These are phyloP conservation scores for Fusarium chaquense DNA, from an alignment of 2,329 filamentous ascomycete genomes.

Conservation along the genomic window DNA sequence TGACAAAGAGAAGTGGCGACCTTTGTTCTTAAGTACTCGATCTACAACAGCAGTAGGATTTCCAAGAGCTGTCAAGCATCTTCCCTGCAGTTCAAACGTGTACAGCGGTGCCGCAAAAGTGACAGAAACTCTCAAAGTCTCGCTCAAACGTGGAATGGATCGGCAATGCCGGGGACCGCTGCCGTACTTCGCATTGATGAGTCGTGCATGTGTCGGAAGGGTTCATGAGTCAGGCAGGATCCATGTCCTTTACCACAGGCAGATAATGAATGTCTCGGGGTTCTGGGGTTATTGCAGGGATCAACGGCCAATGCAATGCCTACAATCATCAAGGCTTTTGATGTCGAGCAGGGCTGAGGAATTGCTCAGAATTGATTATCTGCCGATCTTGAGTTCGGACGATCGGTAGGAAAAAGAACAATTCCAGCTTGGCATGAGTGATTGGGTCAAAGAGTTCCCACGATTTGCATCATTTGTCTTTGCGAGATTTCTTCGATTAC, in stretches of 20 bases:
- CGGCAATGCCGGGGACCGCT: not conserved
- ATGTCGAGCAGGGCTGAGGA: not conserved
- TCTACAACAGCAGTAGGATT: not conserved
- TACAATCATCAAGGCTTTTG: not conserved
- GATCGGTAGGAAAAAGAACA: not conserved
- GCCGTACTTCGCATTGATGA: not conserved
- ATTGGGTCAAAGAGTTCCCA: not conserved
- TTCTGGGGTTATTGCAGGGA: not conserved
- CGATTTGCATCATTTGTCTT: not conserved
- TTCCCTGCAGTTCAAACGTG: not conserved
- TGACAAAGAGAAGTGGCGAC: not conserved
- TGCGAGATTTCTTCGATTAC: not conserved
- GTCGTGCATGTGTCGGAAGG: not conserved
- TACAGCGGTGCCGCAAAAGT: not conserved
- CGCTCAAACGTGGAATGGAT: not conserved
- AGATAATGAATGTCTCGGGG: not conserved
- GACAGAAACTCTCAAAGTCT: conserved; percentile 2
- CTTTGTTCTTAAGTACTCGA: conserved; percentile 19
- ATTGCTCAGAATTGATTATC: not conserved
- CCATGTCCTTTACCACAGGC: not conserved
- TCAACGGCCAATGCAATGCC: not conserved
- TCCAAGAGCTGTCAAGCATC: not conserved
- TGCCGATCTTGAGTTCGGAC: conserved; percentile 1
- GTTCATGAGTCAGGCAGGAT: not conserved
- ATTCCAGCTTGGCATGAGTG: not conserved